Evolutionary conservation across 148 eudicot species (phyloP), one percentile per base, ranked within the genome.

Genomic region (Vaccinium myrtillus): DNA sequence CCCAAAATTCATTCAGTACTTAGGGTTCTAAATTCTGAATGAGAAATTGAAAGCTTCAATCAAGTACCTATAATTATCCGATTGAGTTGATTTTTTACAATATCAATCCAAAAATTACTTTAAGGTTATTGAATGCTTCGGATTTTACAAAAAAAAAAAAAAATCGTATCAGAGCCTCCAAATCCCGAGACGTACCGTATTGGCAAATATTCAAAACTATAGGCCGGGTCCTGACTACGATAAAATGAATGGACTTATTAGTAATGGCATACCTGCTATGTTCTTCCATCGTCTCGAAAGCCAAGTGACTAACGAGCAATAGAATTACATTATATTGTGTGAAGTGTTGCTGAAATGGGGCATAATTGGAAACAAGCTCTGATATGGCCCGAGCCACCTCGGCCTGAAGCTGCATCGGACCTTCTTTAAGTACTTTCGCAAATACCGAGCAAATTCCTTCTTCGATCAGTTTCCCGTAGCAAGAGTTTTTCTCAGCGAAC

Each of bases 331-430:
- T 79, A 65, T 79, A 49, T 12, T 79, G 69, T 46, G 81, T 69
- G 36, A 55, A 79, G 1, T 55, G 81, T 8, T 79, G 49, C 55
- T 79, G 81, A 4, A 67, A 79, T 5, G 30, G 30, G 4, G 81
- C 49, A 46, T 55, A 8, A 23, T 79, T 65, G 25, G 67, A 49
- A 8, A 18, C 69, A n/a, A 79, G 81, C 81, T 79, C 81, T 0
- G 81, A 32, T 12, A 79, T 67, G 0, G 81, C 81, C 81, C 81
- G 55, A 16, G 81, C 81, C 69, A 79, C 81, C 81, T 55, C 69
- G 10, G 81, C 67, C 69, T 79, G 81, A 79, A 79, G 67, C 36
- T 79, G 55, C 81, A 79, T 79, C 2, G 48, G 81, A 79, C 81
- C 81, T 30, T 79, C 81, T 79, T 30, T 30, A 1, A 30, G 32